Percentiles rank a stretch among this genome's conserved stretches.
These are phyloP conservation scores for Zygoascus hellenicus DNA, from an alignment of 1,139 yeast species.

Conservation along the genomic window DNA sequence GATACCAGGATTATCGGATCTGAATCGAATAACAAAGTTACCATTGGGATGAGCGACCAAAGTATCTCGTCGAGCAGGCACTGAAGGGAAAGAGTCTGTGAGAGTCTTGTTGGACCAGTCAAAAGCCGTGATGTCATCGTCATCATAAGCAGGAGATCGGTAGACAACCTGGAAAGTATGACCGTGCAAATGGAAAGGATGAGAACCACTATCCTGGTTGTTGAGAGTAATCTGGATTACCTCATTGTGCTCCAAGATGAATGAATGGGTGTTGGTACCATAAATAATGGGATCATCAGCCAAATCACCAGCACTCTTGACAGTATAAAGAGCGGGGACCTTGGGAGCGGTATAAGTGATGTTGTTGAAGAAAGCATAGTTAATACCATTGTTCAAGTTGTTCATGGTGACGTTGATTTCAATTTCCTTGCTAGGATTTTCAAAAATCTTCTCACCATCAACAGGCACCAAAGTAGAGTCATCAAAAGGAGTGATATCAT, in stretches of 20 bases:
- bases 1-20: conserved; percentile 82
- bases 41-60: conserved; percentile 62
- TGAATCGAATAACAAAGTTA: conserved; percentile 58
- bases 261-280: conserved; percentile 74
- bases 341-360: conserved; percentile 67
- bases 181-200: conserved; percentile 84
- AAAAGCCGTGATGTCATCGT: conserved; percentile 45
- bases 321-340: conserved; percentile 76
- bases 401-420: conserved; percentile 69
- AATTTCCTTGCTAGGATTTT: conserved; percentile 63
- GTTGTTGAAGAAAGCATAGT: conserved; percentile 87
- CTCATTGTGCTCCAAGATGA: conserved; percentile 62
- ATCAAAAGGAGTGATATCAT: conserved; percentile 36
- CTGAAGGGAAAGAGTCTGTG: conserved; percentile 43
- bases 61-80: conserved; percentile 69
- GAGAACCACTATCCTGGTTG: conserved; percentile 68
- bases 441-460: conserved; percentile 44
- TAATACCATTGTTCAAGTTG: conserved; percentile 72
- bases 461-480: conserved; percentile 62
- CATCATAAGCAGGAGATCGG: conserved; percentile 47
- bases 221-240: conserved; percentile 59
- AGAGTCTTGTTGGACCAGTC: conserved; percentile 36
- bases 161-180: conserved; percentile 65
- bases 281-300: conserved; percentile 52
- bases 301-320: conserved; percentile 46